Evolutionary conservation across 805 yeast species (phyloP).

Genomic region (Millerozyma acaciae): DNA sequence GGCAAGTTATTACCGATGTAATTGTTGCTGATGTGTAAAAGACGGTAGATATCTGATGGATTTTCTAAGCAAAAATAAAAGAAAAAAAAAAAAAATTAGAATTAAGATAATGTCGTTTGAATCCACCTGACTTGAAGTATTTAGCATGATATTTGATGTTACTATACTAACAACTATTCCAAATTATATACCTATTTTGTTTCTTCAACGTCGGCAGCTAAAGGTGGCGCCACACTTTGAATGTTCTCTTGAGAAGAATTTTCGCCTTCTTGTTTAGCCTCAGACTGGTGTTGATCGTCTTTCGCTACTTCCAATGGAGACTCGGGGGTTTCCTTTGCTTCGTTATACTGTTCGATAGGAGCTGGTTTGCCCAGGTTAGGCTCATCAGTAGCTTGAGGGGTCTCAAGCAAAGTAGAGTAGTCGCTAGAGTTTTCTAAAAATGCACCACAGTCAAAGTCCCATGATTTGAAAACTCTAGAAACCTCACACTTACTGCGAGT

Average conservation of each 20-base stretch:
- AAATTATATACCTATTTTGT: constrained; percentile 7
- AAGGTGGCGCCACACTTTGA: constrained; percentile 10
- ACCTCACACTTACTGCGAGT: constrained; percentile 61
- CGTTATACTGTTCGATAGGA: constrained; percentile 13
- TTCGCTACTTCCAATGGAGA: constrained; percentile 5
- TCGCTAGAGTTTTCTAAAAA: constrained; percentile 38
- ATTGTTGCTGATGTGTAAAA: too few relatives aligned
- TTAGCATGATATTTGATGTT: too few relatives aligned
- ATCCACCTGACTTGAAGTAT: too few relatives aligned
- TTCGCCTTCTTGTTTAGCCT: constrained; percentile 5
- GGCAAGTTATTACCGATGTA: too few relatives aligned
- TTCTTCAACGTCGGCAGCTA: constrained; percentile 12
- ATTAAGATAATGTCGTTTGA: too few relatives aligned
- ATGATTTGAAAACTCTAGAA: constrained; percentile 55
- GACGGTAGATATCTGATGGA: too few relatives aligned
- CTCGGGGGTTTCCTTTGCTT: constrained; percentile 22
- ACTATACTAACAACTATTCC: too few relatives aligned
- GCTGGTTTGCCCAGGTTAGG: constrained; percentile 9
- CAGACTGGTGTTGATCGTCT: constrained; percentile 8
- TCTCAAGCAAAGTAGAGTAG: constrained; percentile 14
- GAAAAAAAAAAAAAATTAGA: too few relatives aligned
- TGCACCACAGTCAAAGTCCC: constrained; percentile 86
- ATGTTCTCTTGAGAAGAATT: constrained; percentile 5
- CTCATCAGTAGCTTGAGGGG: constrained; percentile 5
- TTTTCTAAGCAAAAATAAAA: too few relatives aligned